These are phyloP conservation scores for Penicillium sp. DNA, from an alignment of 2,329 filamentous ascomycete species.

Conservation along the genomic window DNA sequence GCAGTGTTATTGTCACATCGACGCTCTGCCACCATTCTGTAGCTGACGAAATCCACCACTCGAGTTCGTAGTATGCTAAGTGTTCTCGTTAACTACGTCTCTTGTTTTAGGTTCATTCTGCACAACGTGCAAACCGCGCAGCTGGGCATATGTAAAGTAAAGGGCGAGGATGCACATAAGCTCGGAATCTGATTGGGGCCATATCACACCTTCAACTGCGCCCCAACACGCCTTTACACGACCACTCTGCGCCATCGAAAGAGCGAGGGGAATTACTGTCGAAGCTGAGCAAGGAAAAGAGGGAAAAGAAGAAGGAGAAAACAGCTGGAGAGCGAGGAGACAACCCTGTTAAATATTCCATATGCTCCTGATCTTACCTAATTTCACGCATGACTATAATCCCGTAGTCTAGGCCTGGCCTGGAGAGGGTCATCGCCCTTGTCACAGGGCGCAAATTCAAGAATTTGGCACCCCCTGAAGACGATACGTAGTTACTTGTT, in stretches of 20 bases:
- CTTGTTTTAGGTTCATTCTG: too few relatives aligned
- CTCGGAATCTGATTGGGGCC: background rate
- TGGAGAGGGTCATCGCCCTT: background rate
- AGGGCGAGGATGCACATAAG: background rate
- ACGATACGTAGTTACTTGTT: too few relatives aligned
- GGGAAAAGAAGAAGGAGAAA: background rate
- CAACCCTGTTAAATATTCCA: background rate
- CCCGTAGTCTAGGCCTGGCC: background rate
- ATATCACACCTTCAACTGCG: background rate
- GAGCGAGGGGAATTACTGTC: background rate
- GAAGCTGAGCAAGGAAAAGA: background rate
- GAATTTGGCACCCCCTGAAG: too few relatives aligned
- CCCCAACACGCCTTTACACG: background rate
- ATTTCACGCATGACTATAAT: background rate
- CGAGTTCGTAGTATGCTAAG: background rate
- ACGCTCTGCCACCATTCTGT: background rate
- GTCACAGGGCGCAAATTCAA: background rate
- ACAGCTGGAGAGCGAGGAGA: background rate
- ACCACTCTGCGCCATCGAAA: background rate
- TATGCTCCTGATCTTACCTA: background rate
- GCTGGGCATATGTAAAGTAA: too few relatives aligned
- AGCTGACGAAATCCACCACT: background rate
- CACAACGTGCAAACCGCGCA: too few relatives aligned
- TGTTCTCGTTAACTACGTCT: background rate
- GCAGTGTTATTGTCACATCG: background rate